Conservation (phyloP, 495 filamentous ascomycete species). For the Trichoderma erinaceum region DNA sequence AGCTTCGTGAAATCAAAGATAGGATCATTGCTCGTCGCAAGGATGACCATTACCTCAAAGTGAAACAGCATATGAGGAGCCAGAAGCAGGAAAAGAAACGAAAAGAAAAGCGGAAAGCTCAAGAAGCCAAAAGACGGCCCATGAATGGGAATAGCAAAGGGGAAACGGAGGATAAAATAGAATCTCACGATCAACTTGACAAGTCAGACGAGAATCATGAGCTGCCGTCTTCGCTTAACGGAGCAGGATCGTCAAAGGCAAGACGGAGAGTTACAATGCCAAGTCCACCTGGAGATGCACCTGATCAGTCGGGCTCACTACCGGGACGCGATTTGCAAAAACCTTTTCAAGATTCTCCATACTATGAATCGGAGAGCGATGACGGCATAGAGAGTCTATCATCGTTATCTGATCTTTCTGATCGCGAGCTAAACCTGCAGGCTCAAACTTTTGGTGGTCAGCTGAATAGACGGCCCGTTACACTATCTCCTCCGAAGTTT, state of each 20-base stretch:
- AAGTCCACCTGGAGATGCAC: background rate
- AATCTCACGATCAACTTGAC: background rate
- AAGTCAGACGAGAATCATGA: constrained; percentile 19
- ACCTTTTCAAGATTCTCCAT: constrained; percentile 21
- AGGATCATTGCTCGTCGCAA: constrained; percentile 40
- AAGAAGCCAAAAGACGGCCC: background rate
- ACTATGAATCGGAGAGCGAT: constrained; percentile 29
- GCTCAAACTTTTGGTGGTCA: constrained; percentile 16
- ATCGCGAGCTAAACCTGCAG: constrained; percentile 30
- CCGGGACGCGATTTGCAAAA: constrained; percentile 13
- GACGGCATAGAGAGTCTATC: constrained; percentile 25
- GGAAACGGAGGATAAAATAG: constrained; percentile 14
- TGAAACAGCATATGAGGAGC: constrained; percentile 24
- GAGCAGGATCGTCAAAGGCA: constrained; percentile 3
- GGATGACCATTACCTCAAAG: constrained; percentile 21
- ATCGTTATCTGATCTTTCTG: constrained; percentile 33
- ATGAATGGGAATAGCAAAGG: background rate
- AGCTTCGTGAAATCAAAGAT: constrained; percentile 46
- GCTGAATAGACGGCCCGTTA: background rate
- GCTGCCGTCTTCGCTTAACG: constrained; percentile 7
- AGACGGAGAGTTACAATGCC: background rate
- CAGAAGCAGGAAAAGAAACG: constrained; percentile 25
- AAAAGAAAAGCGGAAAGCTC: constrained; percentile 29
- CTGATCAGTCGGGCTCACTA: background rate
- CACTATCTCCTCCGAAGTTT: constrained; percentile 16